Percentiles rank a stretch among this genome's conserved stretches.
phyloP scores from a whole-genome alignment of 441 rosid species.

The California macrophylla region DNA sequence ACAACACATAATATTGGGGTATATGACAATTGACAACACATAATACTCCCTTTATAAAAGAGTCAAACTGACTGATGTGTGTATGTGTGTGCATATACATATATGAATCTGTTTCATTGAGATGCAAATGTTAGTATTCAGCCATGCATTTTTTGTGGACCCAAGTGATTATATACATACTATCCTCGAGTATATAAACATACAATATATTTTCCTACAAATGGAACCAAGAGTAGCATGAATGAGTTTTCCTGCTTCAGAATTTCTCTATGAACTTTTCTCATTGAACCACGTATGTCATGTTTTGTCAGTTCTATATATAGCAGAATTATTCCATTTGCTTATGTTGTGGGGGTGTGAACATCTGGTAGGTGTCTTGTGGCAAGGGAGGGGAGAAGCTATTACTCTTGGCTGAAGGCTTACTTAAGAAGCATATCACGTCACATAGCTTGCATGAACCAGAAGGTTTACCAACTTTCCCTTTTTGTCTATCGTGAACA shows the following conservation, averaged over 20 bases:
- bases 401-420: conserved; percentile 78
- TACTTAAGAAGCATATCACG: conserved; percentile 81
- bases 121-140: neutral
- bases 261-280: neutral
- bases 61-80: neutral
- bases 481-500: neutral
- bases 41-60: neutral
- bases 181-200: neutral
- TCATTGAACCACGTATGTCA: neutral
- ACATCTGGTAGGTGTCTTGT: conserved; percentile 56
- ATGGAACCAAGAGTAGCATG: neutral
- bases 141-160: neutral
- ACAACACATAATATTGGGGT: neutral
- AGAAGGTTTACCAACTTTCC: conserved; percentile 47
- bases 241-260: neutral
- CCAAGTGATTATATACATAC: neutral
- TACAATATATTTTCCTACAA: neutral
- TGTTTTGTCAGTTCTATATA: neutral
- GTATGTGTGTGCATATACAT: neutral
- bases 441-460: conserved; percentile 96
- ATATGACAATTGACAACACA: neutral
- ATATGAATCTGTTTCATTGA: neutral
- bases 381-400: conserved; percentile 83
- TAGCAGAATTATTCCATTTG: conserved; percentile 7
- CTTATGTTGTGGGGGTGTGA: conserved; percentile 16